Evolutionary conservation across 176 grass and related monocot species (phyloP).

Genomic region (Saccharum officinarum): DNA sequence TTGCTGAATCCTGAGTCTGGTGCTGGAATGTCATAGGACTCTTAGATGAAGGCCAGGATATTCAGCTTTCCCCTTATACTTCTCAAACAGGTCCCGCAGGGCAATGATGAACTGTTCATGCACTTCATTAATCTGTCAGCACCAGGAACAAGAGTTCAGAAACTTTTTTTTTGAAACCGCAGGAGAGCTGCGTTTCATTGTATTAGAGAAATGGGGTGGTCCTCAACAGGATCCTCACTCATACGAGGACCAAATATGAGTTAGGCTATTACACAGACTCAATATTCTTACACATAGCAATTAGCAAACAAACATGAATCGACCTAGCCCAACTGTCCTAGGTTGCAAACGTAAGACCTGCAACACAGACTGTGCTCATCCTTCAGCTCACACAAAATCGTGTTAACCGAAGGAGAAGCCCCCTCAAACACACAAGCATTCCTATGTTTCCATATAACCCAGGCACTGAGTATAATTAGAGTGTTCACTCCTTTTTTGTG

Average conservation of each 20-base stretch:
- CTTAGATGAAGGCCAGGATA: conserved; percentile 66
- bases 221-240: neutral
- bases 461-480: neutral
- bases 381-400: neutral
- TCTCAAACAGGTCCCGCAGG: conserved; percentile 76
- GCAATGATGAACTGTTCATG: conserved; percentile 65
- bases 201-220: neutral
- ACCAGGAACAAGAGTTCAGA: conserved; percentile 14
- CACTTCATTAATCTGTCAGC: conserved; percentile 71
- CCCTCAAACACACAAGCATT: neutral
- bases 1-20: conserved; percentile 8
- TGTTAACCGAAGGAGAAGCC: neutral
- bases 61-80: conserved; percentile 64
- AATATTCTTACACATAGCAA: neutral
- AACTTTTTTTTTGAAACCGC: neutral
- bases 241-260: neutral
- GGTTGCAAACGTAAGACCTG: neutral
- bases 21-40: conserved; percentile 47
- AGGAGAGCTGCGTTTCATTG: too few species aligned
- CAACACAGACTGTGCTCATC: neutral
- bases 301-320: neutral
- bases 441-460: neutral
- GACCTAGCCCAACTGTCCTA: neutral
- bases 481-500: neutral
- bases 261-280: neutral